These are phyloP conservation scores for Debaryomyces coudertii DNA, from an alignment of 1,139 yeast species.

Conservation along the genomic window DNA sequence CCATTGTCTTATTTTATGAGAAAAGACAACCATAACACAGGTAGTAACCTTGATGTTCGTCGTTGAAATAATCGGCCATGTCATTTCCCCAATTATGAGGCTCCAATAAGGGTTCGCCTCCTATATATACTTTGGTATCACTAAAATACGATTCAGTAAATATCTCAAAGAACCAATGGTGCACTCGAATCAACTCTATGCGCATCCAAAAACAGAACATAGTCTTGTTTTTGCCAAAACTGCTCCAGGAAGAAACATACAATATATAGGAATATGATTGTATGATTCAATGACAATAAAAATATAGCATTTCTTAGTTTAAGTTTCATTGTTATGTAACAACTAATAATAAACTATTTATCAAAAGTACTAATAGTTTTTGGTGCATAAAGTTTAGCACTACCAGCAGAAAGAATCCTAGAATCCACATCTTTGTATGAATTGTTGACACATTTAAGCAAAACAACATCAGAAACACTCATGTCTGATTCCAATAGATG, in stretches of 20 bases:
- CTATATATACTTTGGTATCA: neutral
- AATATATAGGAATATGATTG: neutral
- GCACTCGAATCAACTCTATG: neutral
- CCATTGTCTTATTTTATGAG: constrained; percentile 9
- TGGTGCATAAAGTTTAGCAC: neutral
- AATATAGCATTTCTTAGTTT: neutral
- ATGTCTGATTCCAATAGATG: too few species aligned
- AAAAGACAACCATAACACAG: constrained; percentile 19
- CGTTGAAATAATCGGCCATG: neutral
- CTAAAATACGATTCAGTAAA: constrained; percentile 1
- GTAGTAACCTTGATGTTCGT: constrained; percentile 19
- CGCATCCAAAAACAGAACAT: constrained; percentile 5
- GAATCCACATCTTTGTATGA: neutral
- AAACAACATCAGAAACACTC: too few species aligned
- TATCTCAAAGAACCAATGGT: neutral
- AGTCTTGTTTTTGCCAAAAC: neutral
- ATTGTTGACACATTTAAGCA: too few species aligned
- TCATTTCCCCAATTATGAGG: too few species aligned
- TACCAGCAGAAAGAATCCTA: neutral
- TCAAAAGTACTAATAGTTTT: neutral
- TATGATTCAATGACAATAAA: too few species aligned
- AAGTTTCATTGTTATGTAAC: neutral
- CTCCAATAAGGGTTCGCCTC: neutral
- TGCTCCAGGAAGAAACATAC: neutral
- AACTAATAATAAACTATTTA: neutral